Evolutionary conservation across 805 yeast species (phyloP).

Genomic region (Starmerella gropengiesseri): DNA sequence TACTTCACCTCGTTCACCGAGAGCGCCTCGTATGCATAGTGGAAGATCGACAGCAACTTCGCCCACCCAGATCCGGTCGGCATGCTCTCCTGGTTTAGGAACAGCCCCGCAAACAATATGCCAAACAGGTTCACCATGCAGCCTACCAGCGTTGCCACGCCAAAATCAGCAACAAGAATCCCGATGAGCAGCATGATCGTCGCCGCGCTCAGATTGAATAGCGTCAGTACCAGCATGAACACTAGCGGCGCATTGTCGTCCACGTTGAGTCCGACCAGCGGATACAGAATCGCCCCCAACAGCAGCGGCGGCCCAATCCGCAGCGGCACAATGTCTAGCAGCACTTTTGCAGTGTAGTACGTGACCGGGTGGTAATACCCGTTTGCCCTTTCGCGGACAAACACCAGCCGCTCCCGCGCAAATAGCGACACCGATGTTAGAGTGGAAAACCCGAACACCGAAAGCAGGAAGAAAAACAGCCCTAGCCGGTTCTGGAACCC

Average conservation of each 20-base stretch:
- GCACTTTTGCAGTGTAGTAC: constrained; percentile 71
- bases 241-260: constrained; percentile 62
- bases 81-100: constrained; percentile 68
- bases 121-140: constrained; percentile 76
- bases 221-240: constrained; percentile 55
- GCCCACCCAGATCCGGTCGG: constrained; percentile 45
- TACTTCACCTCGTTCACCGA: constrained; percentile 87
- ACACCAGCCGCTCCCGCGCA: constrained; percentile 76
- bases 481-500: constrained; percentile 96
- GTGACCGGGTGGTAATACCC: constrained; percentile 84
- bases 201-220: constrained; percentile 81
- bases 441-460: constrained; percentile 89
- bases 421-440: constrained; percentile 85
- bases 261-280: constrained; percentile 78
- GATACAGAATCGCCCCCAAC: constrained; percentile 70
- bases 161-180: constrained; percentile 74
- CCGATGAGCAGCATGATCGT: constrained; percentile 80
- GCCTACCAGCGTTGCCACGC: constrained; percentile 83
- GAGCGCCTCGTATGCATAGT: constrained; percentile 89
- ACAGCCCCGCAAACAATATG: constrained; percentile 83
- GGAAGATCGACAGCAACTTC: constrained; percentile 81
- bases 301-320: constrained; percentile 87
- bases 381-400: constrained; percentile 86
- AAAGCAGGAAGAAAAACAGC: constrained; percentile 76
- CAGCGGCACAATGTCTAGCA: constrained; percentile 87